These are phyloP conservation scores for Pholiota adiposa DNA, from an alignment of 1,284 basidiomycete species.

Conservation along the genomic window DNA sequence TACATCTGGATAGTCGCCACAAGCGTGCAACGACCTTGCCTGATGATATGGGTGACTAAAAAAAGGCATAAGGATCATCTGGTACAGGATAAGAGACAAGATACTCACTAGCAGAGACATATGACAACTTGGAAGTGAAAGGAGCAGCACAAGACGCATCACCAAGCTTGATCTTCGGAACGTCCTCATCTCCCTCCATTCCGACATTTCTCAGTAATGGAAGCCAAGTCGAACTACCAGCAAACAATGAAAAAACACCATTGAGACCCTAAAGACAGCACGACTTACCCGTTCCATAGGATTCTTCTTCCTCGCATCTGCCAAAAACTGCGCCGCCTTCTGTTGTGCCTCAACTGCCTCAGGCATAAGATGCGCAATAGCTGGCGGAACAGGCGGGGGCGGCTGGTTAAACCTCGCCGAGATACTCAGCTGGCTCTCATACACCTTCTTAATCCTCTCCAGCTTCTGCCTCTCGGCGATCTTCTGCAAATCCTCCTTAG, in stretches of 20 bases:
- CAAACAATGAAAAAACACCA: slow-evolving; percentile 4
- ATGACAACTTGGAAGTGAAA: slow-evolving; percentile 94
- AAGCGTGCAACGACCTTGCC: slow-evolving; percentile 94
- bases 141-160: slow-evolving; percentile 97
- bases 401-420: slow-evolving; percentile 89
- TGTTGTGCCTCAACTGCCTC: slow-evolving; percentile 91
- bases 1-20: slow-evolving; percentile 99
- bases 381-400: slow-evolving; percentile 87
- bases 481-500: slow-evolving; percentile 87
- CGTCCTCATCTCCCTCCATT: slow-evolving; percentile 94
- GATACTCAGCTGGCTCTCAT: slow-evolving; percentile 91
- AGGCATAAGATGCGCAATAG: slow-evolving; percentile 84
- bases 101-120: slow-evolving; percentile 86
- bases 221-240: slow-evolving; percentile 80
- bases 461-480: slow-evolving; percentile 91
- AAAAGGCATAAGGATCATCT: slow-evolving; percentile 9
- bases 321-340: slow-evolving; percentile 67
- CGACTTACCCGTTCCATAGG: slow-evolving; percentile 84
- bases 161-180: slow-evolving; percentile 95
- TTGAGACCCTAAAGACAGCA: slow-evolving; percentile 39
- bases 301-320: slow-evolving; percentile 74
- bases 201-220: slow-evolving; percentile 88
- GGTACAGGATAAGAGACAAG: neutral
- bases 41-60: slow-evolving; percentile 91
- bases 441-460: slow-evolving; percentile 93